These are phyloP conservation scores for Nitzschia sp. DNA, from an alignment of 108 stramenopile genomes.

Conservation along the genomic window DNA sequence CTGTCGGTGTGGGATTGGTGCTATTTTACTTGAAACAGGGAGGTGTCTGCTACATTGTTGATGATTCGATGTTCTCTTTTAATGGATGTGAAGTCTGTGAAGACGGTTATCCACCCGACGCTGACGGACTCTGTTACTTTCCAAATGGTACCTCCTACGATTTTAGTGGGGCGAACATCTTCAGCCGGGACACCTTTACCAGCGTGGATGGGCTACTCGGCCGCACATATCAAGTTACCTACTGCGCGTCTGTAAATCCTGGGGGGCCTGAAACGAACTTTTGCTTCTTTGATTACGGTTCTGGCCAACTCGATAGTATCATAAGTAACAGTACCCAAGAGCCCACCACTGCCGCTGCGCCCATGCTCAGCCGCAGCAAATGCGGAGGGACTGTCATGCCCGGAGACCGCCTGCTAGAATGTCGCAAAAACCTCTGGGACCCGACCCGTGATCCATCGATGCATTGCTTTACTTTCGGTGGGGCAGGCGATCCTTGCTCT, in stretches of 20 bases:
- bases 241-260: conserved; percentile 15
- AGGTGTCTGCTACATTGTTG: conserved; percentile 29
- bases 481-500: conserved; percentile 19
- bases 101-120: conserved; percentile 11
- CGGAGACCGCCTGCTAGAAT: background rate
- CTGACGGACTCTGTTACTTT: background rate
- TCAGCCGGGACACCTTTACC: conserved; percentile 1
- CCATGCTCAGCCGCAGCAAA: background rate
- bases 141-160: conserved; percentile 2
- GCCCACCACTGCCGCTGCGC: conserved; percentile 1
- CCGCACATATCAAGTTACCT: conserved; percentile 17
- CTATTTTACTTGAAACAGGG: conserved; percentile 30
- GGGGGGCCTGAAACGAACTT: conserved; percentile 8
- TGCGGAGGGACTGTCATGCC: conserved; percentile 21
- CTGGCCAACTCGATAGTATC: background rate
- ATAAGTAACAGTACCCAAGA: background rate
- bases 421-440: conserved; percentile 19
- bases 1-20: conserved; percentile 7
- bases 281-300: conserved; percentile 25
- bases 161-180: background rate
- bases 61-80: conserved; percentile 11
- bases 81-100: conserved; percentile 30
- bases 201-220: conserved; percentile 2
- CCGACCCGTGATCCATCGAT: conserved; percentile 12
- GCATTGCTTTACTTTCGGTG: conserved; percentile 29